A percentile compares a stretch with the other conserved stretches of the same genome.
Evolutionary conservation across 2,329 filamentous ascomycete genomes (phyloP).

Genomic region (Pyrenochaeta sp.): DNA sequence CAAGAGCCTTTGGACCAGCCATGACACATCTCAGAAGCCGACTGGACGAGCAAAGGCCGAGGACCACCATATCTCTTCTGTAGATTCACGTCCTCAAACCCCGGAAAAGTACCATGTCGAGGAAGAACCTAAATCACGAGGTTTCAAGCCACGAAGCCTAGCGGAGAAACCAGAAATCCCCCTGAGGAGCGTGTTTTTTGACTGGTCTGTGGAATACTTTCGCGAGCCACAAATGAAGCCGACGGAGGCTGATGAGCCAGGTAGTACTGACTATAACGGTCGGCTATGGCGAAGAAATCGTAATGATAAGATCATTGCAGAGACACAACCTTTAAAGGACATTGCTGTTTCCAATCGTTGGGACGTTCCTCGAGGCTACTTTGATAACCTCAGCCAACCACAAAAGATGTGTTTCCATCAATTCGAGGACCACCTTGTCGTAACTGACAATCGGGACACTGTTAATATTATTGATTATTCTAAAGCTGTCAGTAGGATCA

Average conservation of each 20-base stretch:
- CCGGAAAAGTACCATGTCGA: slow-evolving; percentile 74
- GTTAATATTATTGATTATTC: slow-evolving; percentile 85
- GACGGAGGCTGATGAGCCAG: slow-evolving; percentile 93
- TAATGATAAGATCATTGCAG: slow-evolving; percentile 89
- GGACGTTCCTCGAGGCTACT: slow-evolving; percentile 82
- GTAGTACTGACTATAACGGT: slow-evolving; percentile 95
- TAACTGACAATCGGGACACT: slow-evolving; percentile 91
- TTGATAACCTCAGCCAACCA: slow-evolving; percentile 90
- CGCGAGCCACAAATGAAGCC: slow-evolving; percentile 98
- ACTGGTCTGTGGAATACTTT: slow-evolving; percentile 98
- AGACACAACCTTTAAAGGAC: slow-evolving; percentile 93
- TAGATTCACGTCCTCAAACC: slow-evolving; percentile 73
- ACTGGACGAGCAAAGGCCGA: slow-evolving; percentile 58
- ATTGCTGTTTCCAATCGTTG: slow-evolving; percentile 85
- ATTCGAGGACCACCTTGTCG: slow-evolving; percentile 94
- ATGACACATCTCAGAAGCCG: slow-evolving; percentile 41
- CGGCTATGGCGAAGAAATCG: slow-evolving; percentile 90
- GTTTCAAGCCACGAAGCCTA: slow-evolving; percentile 71
- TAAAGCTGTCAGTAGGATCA: slow-evolving; percentile 71
- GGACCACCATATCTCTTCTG: slow-evolving; percentile 72
- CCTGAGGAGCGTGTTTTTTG: slow-evolving; percentile 82
- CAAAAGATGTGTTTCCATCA: slow-evolving; percentile 96
- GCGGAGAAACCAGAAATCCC: slow-evolving; percentile 72
- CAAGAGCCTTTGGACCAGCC: slow-evolving; percentile 64
- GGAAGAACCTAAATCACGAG: slow-evolving; percentile 79